These are phyloP conservation scores for Cladophialophora psammophila DNA, from an alignment of 2,329 filamentous ascomycete species.

Conservation along the genomic window DNA sequence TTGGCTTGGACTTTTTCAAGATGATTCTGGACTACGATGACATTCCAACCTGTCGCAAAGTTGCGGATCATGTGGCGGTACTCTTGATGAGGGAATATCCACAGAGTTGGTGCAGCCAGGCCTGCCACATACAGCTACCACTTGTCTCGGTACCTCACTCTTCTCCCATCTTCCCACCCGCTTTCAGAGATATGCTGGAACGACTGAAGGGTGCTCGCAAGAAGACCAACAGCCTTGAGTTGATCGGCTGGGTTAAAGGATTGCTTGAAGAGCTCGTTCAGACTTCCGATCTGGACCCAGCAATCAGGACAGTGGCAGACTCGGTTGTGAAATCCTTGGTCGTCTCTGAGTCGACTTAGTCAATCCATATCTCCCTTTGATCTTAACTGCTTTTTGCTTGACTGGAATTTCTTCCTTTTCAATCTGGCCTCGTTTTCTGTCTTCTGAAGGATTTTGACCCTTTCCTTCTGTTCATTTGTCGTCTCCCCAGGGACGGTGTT, in stretches of 20 bases:
- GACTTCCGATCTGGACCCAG: slow-evolving; percentile 59
- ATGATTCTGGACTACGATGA: slow-evolving; percentile 75
- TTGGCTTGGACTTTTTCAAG: slow-evolving; percentile 80
- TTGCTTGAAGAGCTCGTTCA: slow-evolving; percentile 58
- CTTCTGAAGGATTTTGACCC: slow-evolving; percentile 63
- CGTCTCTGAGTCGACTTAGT: slow-evolving; percentile 4
- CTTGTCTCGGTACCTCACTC: slow-evolving; percentile 69
- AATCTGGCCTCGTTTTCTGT: slow-evolving; percentile 65
- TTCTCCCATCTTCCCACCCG: slow-evolving; percentile 75
- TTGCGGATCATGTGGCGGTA: slow-evolving; percentile 75
- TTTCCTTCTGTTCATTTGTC: slow-evolving; percentile 61
- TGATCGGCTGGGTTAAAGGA: slow-evolving; percentile 53
- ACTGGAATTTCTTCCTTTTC: slow-evolving; percentile 66
- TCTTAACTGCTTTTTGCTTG: slow-evolving; percentile 64
- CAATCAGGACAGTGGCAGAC: slow-evolving; percentile 60
- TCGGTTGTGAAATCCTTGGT: slow-evolving; percentile 37
- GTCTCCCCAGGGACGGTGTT: slow-evolving; percentile 67
- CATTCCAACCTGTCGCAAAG: slow-evolving; percentile 68
- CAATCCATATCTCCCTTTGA: slow-evolving; percentile 37
- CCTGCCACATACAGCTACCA: slow-evolving; percentile 75
- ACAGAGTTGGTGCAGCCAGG: slow-evolving; percentile 67
- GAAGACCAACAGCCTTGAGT: slow-evolving; percentile 49
- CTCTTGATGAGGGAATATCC: slow-evolving; percentile 69
- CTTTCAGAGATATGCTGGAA: slow-evolving; percentile 70
- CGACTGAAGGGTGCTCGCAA: slow-evolving; percentile 63